Conservation (phyloP, 257 asterid species). For the Plantago ovata region DNA sequence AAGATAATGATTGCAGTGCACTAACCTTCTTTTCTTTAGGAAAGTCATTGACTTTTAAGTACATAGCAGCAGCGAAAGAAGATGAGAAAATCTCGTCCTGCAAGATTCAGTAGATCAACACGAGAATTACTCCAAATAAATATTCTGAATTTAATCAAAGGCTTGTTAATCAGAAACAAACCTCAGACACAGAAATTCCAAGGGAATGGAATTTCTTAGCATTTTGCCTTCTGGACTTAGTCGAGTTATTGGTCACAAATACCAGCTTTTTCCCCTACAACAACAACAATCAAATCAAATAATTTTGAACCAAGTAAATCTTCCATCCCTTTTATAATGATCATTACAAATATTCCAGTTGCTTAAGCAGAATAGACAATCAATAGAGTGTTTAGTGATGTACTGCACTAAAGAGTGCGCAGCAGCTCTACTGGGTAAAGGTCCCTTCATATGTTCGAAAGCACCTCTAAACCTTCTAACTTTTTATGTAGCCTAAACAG, state of each 20-base stretch:
- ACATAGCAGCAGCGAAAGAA: conserved; percentile 96
- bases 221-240: conserved; percentile 71
- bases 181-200: conserved; percentile 82
- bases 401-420: not conserved
- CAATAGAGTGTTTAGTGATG: not conserved
- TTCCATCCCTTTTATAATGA: not conserved
- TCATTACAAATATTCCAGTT: not conserved
- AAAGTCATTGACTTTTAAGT: conserved; percentile 64
- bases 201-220: conserved; percentile 74
- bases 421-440: not conserved
- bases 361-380: not conserved
- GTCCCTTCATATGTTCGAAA: not conserved
- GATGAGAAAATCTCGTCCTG: conserved; percentile 95
- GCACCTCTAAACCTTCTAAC: too few species aligned
- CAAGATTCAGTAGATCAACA: conserved; percentile 19
- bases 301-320: not conserved
- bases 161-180: conserved; percentile 25
- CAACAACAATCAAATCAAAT: not conserved
- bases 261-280: conserved; percentile 80
- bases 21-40: conserved; percentile 83
- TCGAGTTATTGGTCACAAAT: conserved; percentile 92
- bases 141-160: not conserved
- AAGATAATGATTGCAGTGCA: not conserved
- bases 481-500: too few species aligned
- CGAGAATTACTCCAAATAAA: not conserved